Evolutionary conservation across 208 protist species (phyloP), one percentile per base, ranked within the genome.

Genomic region (Porcisia hertigi): DNA sequence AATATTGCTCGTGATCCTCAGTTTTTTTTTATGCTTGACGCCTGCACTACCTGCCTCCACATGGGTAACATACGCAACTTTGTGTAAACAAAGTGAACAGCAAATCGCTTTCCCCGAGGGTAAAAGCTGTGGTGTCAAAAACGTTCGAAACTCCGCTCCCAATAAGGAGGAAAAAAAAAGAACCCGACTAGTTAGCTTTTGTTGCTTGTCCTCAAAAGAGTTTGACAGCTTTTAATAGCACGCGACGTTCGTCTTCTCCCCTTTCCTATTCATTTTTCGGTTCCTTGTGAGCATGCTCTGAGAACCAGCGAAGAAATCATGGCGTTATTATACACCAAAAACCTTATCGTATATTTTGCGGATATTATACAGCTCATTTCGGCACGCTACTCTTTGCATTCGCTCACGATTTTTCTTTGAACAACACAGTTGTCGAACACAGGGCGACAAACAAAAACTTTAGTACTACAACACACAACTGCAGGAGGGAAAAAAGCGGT

Each of bases 161-260:
- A 5, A 20, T 62, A 77, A 16, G 25, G 53, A 69, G 41, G 54
- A 47, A 80, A 72, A 41, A 71, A 69, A 45, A 63, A 75, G 8
- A 66, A 47, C 25, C 23, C 69, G 55, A 1, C n/a, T 62, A 5
- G 3, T 52, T 49, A 34, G 41, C 5, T n/a, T 11, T 12, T 67
- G 0, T 25, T 67, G 34, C 2, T 18, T 67, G 3, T 36, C 25
- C 6, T 23, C 6, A 9, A 52, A 5, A 49, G 63, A 25, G 63
- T 18, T 67, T n/a, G 7, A 34, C 23, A 16, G 23, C 63, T 67
- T 20, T 52, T 11, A 30, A 25, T 6, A 30, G 41, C 34, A 67
- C n/a, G 16, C 63, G 47, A 1, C 23, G 23, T 49, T 49, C 47
- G 20, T 30, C 39, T 3, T 36, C 16, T 30, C 25, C 47, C 9